Conservation (phyloP, 2,329 filamentous ascomycete genomes). For the Penicillium expansum region DNA sequence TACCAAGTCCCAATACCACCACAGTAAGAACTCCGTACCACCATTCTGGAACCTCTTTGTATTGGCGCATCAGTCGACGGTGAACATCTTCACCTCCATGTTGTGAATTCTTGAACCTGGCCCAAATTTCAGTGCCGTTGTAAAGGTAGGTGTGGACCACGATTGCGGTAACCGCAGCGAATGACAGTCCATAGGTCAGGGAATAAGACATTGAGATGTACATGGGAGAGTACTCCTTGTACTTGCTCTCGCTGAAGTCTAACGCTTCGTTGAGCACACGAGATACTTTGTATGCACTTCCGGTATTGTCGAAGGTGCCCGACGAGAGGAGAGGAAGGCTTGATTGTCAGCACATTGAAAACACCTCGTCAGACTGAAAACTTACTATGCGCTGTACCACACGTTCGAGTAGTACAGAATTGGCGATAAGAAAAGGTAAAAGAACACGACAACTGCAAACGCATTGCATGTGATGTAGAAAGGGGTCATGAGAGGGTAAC, state of each 20-base stretch:
- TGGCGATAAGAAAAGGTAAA: slow-evolving; percentile 49
- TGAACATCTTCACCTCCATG: slow-evolving; percentile 57
- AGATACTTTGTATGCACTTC: slow-evolving; percentile 31
- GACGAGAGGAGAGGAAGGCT: slow-evolving; percentile 32
- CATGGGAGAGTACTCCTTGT: slow-evolving; percentile 41
- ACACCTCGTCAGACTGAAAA: background rate
- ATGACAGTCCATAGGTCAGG: slow-evolving; percentile 38
- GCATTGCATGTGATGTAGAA: slow-evolving; percentile 56
- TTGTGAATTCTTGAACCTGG: slow-evolving; percentile 32
- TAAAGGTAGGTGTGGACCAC: slow-evolving; percentile 36
- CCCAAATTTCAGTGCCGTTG: slow-evolving; percentile 36
- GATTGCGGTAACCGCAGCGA: slow-evolving; percentile 36
- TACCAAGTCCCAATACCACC: slow-evolving; percentile 34
- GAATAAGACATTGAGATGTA: slow-evolving; percentile 39
- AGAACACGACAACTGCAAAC: slow-evolving; percentile 53
- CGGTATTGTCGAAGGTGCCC: slow-evolving; percentile 35
- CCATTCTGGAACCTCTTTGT: slow-evolving; percentile 62
- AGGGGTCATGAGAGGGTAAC: slow-evolving; percentile 29
- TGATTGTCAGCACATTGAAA: slow-evolving; percentile 1
- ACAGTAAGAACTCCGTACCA: slow-evolving; percentile 52
- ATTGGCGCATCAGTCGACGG: slow-evolving; percentile 63
- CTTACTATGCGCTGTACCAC: slow-evolving; percentile 43
- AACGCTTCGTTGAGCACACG: slow-evolving; percentile 30
- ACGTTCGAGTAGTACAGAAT: slow-evolving; percentile 58
- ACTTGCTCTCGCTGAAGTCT: slow-evolving; percentile 35